A percentile compares a stretch with the other conserved stretches of the same genome.
Evolutionary conservation across 1,284 basidiomycete species (phyloP).

Genomic region (Wolfiporia cocos): DNA sequence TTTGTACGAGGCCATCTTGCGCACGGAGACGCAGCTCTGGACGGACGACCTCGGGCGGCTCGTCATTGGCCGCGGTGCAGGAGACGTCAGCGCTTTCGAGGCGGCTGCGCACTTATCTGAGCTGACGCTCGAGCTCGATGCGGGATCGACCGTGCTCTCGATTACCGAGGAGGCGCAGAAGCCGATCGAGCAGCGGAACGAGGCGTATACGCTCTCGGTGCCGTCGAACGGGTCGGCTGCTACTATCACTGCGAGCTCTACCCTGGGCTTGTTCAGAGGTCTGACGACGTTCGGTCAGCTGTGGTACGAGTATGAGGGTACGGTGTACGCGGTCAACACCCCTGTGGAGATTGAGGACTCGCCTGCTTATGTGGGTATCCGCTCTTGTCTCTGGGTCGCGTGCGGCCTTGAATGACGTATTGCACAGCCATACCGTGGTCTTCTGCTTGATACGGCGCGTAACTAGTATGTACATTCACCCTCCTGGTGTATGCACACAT

Average conservation of each 20-base stretch:
- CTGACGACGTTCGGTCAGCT: constrained; percentile 81
- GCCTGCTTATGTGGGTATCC: constrained; percentile 53
- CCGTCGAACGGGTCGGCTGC: constrained; percentile 57
- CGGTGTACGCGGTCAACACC: constrained; percentile 51
- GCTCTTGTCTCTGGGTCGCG: background rate
- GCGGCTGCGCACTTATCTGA: constrained; percentile 23
- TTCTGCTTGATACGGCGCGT: constrained; percentile 77
- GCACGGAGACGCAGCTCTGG: constrained; percentile 32
- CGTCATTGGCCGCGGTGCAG: constrained; percentile 42
- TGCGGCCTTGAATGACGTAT: background rate
- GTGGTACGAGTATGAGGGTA: constrained; percentile 49
- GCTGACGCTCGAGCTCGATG: constrained; percentile 37
- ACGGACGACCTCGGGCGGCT: constrained; percentile 41
- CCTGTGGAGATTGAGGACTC: constrained; percentile 57
- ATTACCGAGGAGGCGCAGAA: constrained; percentile 53
- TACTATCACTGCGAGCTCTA: constrained; percentile 60
- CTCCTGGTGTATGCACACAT: background rate
- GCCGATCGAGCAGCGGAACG: constrained; percentile 48
- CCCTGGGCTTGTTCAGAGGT: constrained; percentile 76
- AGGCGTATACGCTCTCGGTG: constrained; percentile 62
- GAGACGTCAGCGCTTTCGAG: constrained; percentile 28
- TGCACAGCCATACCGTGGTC: constrained; percentile 65
- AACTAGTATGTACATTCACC: constrained; percentile 39
- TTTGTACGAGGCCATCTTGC: constrained; percentile 37
- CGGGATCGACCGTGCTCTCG: constrained; percentile 26